These are phyloP conservation scores for Vitellaria paradoxa DNA, from an alignment of 179 eudicot species.

Conservation along the genomic window DNA sequence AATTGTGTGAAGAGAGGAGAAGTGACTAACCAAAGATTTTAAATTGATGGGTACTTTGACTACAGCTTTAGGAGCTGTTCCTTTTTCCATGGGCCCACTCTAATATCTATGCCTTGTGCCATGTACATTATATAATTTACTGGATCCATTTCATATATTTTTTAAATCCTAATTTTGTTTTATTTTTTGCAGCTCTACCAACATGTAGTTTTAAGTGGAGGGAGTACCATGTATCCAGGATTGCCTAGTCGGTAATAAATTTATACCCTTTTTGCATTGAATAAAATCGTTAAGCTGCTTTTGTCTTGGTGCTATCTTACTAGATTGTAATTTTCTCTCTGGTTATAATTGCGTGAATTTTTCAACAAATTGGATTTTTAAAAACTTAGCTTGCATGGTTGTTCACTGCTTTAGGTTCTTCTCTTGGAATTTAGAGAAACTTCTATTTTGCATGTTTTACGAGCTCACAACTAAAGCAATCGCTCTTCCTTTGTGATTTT, in stretches of 20 bases:
- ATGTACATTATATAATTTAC: not conserved
- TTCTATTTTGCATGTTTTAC: not conserved
- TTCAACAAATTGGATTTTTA: not conserved
- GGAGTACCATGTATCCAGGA: slow-evolving; percentile 99
- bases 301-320: not conserved
- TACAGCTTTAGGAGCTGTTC: slow-evolving; percentile 3
- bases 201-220: slow-evolving; percentile 95
- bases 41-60: not conserved
- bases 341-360: not conserved
- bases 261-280: slow-evolving; percentile 1
- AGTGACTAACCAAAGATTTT: not conserved
- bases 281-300: not conserved
- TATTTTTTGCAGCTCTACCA: slow-evolving; percentile 84
- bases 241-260: slow-evolving; percentile 88
- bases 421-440: slow-evolving; percentile 4
- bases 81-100: not conserved
- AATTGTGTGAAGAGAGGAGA: not conserved
- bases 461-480: not conserved
- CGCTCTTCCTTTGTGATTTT: not conserved
- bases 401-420: not conserved
- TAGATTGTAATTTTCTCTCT: not conserved
- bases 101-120: not conserved
- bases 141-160: slow-evolving; percentile 1
- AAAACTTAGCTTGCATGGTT: not conserved
- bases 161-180: slow-evolving; percentile 15